Conservation (phyloP, 106 monocot genomes). For the Acanthochlamys bracteata region DNA sequence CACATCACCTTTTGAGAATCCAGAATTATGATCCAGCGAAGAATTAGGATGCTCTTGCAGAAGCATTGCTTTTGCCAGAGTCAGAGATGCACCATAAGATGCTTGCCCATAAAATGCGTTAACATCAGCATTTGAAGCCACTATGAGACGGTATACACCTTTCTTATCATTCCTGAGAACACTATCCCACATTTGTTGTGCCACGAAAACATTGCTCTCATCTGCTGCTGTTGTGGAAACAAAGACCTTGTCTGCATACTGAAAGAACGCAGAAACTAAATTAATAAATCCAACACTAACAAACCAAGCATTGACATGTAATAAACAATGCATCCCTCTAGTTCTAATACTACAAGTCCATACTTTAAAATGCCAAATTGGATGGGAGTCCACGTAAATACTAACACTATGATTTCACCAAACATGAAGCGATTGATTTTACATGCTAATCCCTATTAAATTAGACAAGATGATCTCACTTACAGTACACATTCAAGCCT, state of each 20-base stretch:
- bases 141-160: slow-evolving; percentile 73
- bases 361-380: too few relatives aligned
- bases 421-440: too few relatives aligned
- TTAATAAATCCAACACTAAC: slow-evolving; percentile 3
- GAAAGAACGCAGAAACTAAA: slow-evolving; percentile 17
- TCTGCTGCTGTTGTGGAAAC: slow-evolving; percentile 35
- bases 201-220: slow-evolving; percentile 15
- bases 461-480: too few relatives aligned
- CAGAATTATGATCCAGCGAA: slow-evolving; percentile 22
- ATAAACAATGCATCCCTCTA: neutral
- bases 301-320: neutral
- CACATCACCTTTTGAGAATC: slow-evolving; percentile 26
- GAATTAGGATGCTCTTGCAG: slow-evolving; percentile 40
- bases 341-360: neutral
- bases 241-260: slow-evolving; percentile 94
- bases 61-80: slow-evolving; percentile 70
- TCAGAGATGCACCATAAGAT: slow-evolving; percentile 26
- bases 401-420: too few relatives aligned
- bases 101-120: slow-evolving; percentile 47
- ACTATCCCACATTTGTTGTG: slow-evolving; percentile 64
- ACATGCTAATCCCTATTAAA: too few relatives aligned
- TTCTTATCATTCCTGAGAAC: slow-evolving; percentile 74
- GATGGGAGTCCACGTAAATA: too few relatives aligned
- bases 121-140: slow-evolving; percentile 64
- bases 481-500: neutral